Conservation (phyloP, 2,329 filamentous ascomycete species). For the Mycosphaerella sp. region DNA sequence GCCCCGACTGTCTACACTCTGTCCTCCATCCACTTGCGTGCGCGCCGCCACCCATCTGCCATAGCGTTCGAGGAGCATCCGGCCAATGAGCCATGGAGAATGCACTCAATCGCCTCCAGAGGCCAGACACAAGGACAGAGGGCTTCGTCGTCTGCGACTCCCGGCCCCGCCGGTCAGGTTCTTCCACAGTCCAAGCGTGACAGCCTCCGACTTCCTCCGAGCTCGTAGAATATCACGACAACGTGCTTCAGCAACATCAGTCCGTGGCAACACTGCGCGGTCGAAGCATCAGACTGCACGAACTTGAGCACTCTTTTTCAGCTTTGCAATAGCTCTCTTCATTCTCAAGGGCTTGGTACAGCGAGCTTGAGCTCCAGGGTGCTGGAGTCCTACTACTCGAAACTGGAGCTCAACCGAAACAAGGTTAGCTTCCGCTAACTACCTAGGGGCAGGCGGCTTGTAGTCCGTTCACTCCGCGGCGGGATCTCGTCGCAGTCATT, state of each 20-base stretch:
- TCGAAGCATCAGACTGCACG: no score
- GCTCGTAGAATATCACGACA: background rate
- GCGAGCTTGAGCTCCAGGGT: slow-evolving; percentile 1
- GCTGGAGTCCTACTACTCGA: slow-evolving; percentile 9
- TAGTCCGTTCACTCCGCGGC: slow-evolving; percentile 9
- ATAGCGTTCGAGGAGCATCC: background rate
- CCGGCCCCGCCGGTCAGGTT: slow-evolving; percentile 14
- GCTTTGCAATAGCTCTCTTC: slow-evolving; percentile 3
- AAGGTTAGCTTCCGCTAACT: slow-evolving; percentile 4
- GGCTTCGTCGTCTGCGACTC: slow-evolving; percentile 16
- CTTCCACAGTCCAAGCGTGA: slow-evolving; percentile 17
- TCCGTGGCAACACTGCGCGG: no score
- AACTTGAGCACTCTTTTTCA: no score
- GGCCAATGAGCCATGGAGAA: no score
- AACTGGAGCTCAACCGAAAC: background rate
- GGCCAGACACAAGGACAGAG: no score
- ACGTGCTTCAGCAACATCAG: no score
- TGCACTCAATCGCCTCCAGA: no score
- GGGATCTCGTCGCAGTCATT: no score
- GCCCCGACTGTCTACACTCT: background rate
- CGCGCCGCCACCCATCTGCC: background rate
- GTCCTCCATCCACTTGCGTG: background rate
- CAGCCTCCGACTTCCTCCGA: slow-evolving; percentile 16
- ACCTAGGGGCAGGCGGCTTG: slow-evolving; percentile 8
- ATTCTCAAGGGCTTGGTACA: background rate